These are phyloP conservation scores for Liquidambar formosana DNA, from an alignment of 164 flowering plant species.

Conservation along the genomic window DNA sequence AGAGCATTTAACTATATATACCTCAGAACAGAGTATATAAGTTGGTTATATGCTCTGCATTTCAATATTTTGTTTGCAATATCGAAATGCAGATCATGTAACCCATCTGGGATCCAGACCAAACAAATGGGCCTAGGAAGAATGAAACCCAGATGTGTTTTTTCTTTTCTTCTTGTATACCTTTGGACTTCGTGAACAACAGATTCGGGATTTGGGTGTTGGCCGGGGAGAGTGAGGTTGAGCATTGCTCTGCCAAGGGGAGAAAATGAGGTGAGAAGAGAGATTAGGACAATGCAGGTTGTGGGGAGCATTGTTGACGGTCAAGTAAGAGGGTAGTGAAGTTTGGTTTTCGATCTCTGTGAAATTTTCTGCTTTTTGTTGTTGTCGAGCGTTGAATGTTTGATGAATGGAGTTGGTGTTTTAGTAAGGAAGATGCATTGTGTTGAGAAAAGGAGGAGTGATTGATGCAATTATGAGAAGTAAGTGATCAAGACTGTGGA, in stretches of 20 bases:
- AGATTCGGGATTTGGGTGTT: constrained; percentile 59
- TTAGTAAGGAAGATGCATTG: background rate
- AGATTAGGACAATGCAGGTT: constrained; percentile 46
- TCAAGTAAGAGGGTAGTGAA: background rate
- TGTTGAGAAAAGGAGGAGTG: background rate
- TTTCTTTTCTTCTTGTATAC: too few relatives aligned
- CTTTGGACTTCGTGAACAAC: constrained; percentile 52
- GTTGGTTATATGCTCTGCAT: too few relatives aligned
- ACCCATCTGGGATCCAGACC: too few relatives aligned
- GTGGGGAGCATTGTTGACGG: constrained; percentile 26
- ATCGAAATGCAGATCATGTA: too few relatives aligned
- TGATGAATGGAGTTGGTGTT: background rate
- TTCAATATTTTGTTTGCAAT: too few relatives aligned
- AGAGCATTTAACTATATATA: background rate
- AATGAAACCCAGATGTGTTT: too few relatives aligned
- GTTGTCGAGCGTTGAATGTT: background rate
- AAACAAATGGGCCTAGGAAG: too few relatives aligned
- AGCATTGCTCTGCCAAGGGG: constrained; percentile 23
- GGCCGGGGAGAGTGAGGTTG: constrained; percentile 50
- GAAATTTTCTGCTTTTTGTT: background rate
- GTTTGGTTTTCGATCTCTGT: constrained; percentile 1
- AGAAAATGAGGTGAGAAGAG: constrained; percentile 25
- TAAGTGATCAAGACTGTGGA: background rate
- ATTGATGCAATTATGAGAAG: background rate
- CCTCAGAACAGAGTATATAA: too few relatives aligned